Conservation (phyloP, 192 early-diverging fungal species). For the Linnemannia exigua region DNA sequence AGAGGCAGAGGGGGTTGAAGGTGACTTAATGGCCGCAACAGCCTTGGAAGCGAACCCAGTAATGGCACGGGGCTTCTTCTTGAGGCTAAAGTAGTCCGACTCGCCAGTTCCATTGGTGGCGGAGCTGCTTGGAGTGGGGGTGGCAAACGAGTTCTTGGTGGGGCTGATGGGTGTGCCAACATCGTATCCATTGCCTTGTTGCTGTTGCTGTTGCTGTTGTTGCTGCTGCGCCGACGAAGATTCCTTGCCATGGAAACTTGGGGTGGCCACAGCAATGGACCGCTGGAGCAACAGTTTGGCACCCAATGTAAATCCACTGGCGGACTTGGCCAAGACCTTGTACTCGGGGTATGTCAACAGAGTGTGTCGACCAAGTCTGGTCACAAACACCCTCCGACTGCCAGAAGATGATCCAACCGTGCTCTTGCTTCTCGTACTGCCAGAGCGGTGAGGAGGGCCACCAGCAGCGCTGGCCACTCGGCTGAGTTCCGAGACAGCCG, state of each 20-base stretch:
- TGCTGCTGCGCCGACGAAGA: conserved; percentile 8
- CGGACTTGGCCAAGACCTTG: conserved; percentile 47
- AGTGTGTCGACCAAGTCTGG: conserved; percentile 42
- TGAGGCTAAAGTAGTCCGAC: conserved; percentile 34
- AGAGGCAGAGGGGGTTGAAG: conserved; percentile 10
- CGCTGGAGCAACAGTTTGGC: conserved; percentile 50
- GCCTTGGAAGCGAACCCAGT: conserved; percentile 52
- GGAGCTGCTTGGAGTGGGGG: conserved; percentile 18
- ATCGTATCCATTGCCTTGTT: background rate
- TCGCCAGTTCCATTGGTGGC: conserved; percentile 4
- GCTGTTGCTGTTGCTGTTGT: conserved; percentile 2
- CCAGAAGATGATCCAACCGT: conserved; percentile 10
- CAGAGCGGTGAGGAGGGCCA: background rate
- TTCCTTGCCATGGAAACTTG: conserved; percentile 25
- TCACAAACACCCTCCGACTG: conserved; percentile 48
- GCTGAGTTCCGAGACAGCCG: background rate
- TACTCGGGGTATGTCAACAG: conserved; percentile 49
- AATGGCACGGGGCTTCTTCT: conserved; percentile 41
- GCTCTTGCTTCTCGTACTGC: conserved; percentile 21
- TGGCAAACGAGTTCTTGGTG: conserved; percentile 8
- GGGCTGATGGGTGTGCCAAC: conserved; percentile 6
- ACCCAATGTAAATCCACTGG: conserved; percentile 50
- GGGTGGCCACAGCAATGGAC: conserved; percentile 50
- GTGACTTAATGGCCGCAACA: conserved; percentile 43
- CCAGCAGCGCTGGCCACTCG: background rate